A percentile compares a stretch with the other conserved stretches of the same genome.
Evolutionary conservation across 2,329 filamentous ascomycete species (phyloP).

Genomic region (Diaporthe sp.): DNA sequence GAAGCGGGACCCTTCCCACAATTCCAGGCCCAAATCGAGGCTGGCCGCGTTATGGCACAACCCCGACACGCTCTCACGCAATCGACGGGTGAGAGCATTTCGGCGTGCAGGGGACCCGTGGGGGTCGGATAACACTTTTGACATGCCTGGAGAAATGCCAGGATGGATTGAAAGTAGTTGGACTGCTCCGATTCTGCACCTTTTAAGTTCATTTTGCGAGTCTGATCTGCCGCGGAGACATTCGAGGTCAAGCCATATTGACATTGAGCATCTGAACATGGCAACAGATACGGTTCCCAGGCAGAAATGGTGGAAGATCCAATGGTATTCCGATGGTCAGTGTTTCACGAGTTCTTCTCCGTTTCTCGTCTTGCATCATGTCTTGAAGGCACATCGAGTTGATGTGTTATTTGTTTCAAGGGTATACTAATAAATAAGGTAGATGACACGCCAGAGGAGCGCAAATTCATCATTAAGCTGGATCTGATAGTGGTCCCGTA

Average conservation of each 20-base stretch:
- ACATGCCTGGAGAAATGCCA: background rate
- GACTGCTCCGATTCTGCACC: background rate
- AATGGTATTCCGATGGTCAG: constrained; percentile 22
- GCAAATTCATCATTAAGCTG: constrained; percentile 67
- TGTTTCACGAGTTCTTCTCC: background rate
- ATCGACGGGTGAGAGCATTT: constrained; percentile 20
- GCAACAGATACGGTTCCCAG: constrained; percentile 14
- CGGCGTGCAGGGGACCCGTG: background rate
- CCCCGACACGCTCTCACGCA: constrained; percentile 25
- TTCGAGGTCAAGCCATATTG: background rate
- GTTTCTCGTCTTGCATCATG: background rate
- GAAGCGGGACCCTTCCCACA: constrained; percentile 16
- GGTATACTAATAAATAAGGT: constrained; percentile 35
- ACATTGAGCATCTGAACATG: background rate
- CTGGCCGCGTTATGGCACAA: constrained; percentile 5
- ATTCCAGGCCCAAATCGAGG: background rate
- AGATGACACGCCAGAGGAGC: constrained; percentile 64
- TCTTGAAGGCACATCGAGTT: too few relatives aligned
- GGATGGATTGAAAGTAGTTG: background rate
- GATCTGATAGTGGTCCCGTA: constrained; percentile 70
- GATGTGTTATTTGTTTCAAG: background rate
- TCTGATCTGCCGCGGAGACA: background rate
- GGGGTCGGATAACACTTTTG: background rate
- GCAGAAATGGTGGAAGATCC: constrained; percentile 20
- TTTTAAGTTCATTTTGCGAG: constrained; percentile 13